Evolutionary conservation across 208 protist genomes (phyloP).

Genomic region (Acanthamoeba royreba): DNA sequence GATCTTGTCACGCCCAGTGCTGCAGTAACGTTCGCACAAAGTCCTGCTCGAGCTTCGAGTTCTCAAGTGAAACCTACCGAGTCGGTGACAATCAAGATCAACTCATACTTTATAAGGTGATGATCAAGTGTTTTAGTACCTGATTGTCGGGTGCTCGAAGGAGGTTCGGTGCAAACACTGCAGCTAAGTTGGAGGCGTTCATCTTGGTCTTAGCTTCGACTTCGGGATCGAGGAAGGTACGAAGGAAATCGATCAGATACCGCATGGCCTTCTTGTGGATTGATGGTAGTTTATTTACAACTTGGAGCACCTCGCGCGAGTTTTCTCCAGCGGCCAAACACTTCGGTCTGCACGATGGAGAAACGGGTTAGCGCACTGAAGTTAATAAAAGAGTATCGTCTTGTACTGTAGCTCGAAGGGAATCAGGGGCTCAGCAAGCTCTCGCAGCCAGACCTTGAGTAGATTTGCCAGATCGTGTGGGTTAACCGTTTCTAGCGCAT

Average conservation of each 20-base stretch:
- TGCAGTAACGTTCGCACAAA: neutral
- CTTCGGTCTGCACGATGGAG: neutral
- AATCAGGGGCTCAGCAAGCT: neutral
- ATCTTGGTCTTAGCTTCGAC: constrained; percentile 1
- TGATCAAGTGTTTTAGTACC: neutral
- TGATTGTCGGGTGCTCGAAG: neutral
- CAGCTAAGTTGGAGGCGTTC: neutral
- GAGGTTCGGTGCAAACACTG: neutral
- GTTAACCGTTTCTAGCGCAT: neutral
- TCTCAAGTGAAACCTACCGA: neutral
- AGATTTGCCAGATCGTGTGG: constrained; percentile 19
- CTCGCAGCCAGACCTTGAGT: neutral
- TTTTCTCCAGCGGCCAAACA: neutral
- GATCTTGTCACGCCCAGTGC: neutral
- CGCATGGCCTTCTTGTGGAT: neutral
- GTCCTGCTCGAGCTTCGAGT: neutral
- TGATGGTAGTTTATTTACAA: constrained; percentile 14
- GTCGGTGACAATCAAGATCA: neutral
- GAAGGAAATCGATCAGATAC: neutral
- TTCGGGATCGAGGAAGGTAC: neutral
- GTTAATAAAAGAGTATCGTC: no score
- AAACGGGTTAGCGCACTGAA: neutral
- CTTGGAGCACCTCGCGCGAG: neutral
- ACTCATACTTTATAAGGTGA: no score
- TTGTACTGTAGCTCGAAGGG: constrained; percentile 2